A percentile compares a stretch with the other conserved stretches of the same genome.
Evolutionary conservation across 345 rosid species (phyloP).

Genomic region (Microthlaspi erraticum): DNA sequence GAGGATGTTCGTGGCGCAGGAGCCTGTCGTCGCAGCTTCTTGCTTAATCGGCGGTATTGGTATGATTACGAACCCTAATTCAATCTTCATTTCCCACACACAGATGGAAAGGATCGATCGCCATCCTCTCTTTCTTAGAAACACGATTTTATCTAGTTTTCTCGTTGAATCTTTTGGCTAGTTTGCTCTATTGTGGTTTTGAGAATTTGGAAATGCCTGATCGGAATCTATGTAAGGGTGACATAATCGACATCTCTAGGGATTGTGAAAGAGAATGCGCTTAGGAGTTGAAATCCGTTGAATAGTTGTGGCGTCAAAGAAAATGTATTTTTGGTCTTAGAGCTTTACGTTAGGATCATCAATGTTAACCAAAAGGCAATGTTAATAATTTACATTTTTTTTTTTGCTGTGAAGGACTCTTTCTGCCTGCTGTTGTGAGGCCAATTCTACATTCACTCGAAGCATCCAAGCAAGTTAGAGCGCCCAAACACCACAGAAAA

Average conservation of each 20-base stretch:
- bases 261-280: neutral
- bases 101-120: conserved; percentile 18
- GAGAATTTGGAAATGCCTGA: conserved; percentile 10
- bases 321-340: too few relatives aligned
- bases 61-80: conserved; percentile 36
- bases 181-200: neutral
- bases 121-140: neutral
- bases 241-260: conserved; percentile 16
- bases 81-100: neutral
- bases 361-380: neutral
- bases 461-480: conserved; percentile 79
- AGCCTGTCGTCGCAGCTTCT: conserved; percentile 90
- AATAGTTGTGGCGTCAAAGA: too few relatives aligned
- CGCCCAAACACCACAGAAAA: conserved; percentile 77
- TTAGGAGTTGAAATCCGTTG: neutral
- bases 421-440: conserved; percentile 94
- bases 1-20: conserved; percentile 84
- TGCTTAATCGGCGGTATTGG: conserved; percentile 89
- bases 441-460: conserved; percentile 95
- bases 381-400: neutral
- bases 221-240: neutral
- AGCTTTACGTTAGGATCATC: too few relatives aligned
- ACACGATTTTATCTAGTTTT: neutral
- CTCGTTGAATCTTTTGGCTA: conserved; percentile 8
- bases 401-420: conserved; percentile 59